Conservation (phyloP, 2,329 filamentous ascomycete species). For the Hypoxylon sp. region DNA sequence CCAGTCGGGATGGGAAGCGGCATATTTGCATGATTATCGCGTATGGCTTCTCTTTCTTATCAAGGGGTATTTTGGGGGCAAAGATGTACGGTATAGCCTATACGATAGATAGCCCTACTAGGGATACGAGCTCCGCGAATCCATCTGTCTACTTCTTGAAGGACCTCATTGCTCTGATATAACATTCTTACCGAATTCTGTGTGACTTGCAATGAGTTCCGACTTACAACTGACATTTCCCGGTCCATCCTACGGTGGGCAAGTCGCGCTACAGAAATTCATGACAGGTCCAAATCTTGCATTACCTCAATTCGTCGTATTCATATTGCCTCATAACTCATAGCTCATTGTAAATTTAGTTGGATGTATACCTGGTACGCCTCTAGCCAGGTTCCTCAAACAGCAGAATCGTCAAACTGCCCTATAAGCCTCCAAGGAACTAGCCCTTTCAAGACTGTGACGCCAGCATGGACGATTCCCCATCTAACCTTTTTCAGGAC, state of each 20-base stretch:
- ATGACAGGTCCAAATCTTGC: too few species aligned
- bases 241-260: not conserved
- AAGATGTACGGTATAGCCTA: slow-evolving; percentile 33
- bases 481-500: slow-evolving; percentile 68
- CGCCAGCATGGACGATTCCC: slow-evolving; percentile 72
- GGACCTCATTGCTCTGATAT: not conserved
- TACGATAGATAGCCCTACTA: slow-evolving; percentile 23
- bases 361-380: not conserved
- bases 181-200: not conserved
- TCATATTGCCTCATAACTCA: not conserved
- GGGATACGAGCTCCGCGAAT: slow-evolving; percentile 28
- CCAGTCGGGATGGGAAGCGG: slow-evolving; percentile 16
- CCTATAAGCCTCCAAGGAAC: slow-evolving; percentile 43
- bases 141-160: slow-evolving; percentile 20
- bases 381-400: slow-evolving; percentile 8
- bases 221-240: not conserved
- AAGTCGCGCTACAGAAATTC: not conserved
- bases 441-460: slow-evolving; percentile 61
- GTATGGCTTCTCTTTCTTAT: slow-evolving; percentile 25
- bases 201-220: too few species aligned
- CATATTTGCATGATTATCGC: slow-evolving; percentile 17
- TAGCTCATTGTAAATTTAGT: not conserved
- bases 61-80: slow-evolving; percentile 24
- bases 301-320: not conserved
- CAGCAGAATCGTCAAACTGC: slow-evolving; percentile 35